Base-by-base conservation (phyloP, 306 rosid species). In the Cicer yamashitae region DNA sequence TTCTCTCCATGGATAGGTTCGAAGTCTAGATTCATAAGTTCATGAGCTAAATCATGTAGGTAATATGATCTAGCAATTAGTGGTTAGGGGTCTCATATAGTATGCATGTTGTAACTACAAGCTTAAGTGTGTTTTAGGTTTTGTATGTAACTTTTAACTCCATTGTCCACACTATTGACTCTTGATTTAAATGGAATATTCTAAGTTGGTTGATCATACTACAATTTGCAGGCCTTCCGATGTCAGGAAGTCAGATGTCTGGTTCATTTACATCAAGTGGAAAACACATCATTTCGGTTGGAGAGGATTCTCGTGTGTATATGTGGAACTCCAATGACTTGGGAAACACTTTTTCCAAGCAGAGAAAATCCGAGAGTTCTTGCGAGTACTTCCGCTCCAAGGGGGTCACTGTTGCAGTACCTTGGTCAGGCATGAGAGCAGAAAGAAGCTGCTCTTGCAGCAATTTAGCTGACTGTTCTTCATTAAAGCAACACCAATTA, bases 261-360 rank as follows among this genome's bases (percentile, higher is more conserved):
- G 96, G 88, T 69, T 91, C 97, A 51, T 90, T 90, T 61, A 85
- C 96, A 0, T 65, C 87, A 2, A 80, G 80, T 47, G 96, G 85
- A 67, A 85, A 79, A 18, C 97, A 86, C 62, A 83, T 92, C 69
- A 70, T 89, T 84, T 94, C 99, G 4, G 85, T 85, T 1, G 99
- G 92, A 56, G 93, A 82, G 25, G 99, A 94, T 80, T 88, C 91
- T 5, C 91, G 66, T 10, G 89, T 94, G 20, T 94, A 94, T 74
- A 52, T 90, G 8, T 91, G 98, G 94, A 87, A 90, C 88, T 68
- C 74, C 44, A 78, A 87, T 3, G 78, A 81, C 54, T 34, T 34
- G 6, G 50, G 53, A 59, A 48, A 67, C 22, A 41, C 84, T 3
- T 82, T 83, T 11, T 25, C 79, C 7, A 88, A 86, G 78, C 79